Conservation (phyloP, 306 rosid genomes). For the Cicer bijugum region DNA sequence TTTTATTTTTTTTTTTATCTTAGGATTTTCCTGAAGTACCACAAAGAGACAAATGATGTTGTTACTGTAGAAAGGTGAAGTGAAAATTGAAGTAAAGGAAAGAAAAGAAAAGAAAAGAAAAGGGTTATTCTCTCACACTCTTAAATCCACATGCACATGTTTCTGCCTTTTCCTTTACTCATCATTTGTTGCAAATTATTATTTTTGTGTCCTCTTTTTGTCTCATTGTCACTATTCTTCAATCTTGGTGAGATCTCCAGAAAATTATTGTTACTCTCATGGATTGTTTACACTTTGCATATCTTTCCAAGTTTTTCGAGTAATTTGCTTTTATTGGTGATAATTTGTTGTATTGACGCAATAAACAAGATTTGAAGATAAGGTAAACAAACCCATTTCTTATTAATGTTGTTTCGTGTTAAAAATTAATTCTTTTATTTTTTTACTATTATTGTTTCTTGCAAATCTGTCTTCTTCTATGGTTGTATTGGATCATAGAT, state of each 20-base stretch:
- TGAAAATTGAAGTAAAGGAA: constrained; percentile 45
- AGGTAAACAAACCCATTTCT: constrained; percentile 56
- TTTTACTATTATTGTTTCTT: constrained; percentile 34
- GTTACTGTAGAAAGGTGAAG: constrained; percentile 49
- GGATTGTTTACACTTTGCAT: constrained; percentile 41
- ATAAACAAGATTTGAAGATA: constrained; percentile 51
- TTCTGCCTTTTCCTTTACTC: constrained; percentile 31
- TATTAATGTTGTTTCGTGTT: constrained; percentile 40
- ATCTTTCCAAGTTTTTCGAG: constrained; percentile 28
- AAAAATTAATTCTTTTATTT: constrained; percentile 16
- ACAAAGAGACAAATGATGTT: constrained; percentile 55
- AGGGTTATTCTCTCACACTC: constrained; percentile 31
- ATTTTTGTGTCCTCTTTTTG: constrained; percentile 53
- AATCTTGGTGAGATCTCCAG: constrained; percentile 59
- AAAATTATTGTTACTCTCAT: constrained; percentile 41
- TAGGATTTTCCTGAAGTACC: constrained; percentile 61
- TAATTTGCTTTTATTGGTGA: constrained; percentile 60
- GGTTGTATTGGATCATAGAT: constrained; percentile 17
- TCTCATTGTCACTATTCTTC: constrained; percentile 53
- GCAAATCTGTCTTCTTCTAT: constrained; percentile 31
- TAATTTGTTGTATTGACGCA: constrained; percentile 54
- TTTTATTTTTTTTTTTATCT: constrained; percentile 36
- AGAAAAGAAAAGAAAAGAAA: neutral
- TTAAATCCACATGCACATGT: constrained; percentile 55
- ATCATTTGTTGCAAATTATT: constrained; percentile 43